Conservation (phyloP, 2,329 filamentous ascomycete species). For the Penicillium decumbens region DNA sequence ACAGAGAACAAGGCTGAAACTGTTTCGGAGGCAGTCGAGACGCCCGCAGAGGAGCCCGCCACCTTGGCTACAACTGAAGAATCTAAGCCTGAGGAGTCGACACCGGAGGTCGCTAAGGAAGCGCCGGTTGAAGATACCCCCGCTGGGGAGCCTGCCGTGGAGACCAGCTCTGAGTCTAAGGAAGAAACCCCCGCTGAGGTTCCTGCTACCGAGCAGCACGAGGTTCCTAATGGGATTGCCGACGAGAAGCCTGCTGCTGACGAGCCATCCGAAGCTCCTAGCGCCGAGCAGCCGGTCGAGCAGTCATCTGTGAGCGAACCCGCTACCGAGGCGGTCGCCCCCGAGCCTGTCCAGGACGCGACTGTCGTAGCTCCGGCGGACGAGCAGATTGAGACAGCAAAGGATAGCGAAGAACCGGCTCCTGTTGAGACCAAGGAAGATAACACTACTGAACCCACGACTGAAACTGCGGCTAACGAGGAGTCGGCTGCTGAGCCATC, state of each 20-base stretch:
- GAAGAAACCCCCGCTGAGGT: slow-evolving; percentile 1
- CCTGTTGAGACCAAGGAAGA: slow-evolving; percentile 24
- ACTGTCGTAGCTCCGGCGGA: background rate
- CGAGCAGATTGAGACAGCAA: background rate
- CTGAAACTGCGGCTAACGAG: slow-evolving; percentile 12
- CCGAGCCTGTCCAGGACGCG: slow-evolving; percentile 2
- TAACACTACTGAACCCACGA: background rate
- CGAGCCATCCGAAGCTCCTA: too few relatives aligned
- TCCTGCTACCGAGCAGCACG: slow-evolving; percentile 26
- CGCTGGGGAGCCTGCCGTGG: slow-evolving; percentile 13
- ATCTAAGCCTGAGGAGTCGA: slow-evolving; percentile 9
- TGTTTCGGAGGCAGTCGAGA: background rate
- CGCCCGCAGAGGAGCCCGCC: slow-evolving; percentile 5
- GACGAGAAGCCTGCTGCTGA: background rate
- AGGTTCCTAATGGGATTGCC: background rate
- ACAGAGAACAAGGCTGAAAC: background rate
- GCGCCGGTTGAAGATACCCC: slow-evolving; percentile 10
- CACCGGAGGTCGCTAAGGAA: slow-evolving; percentile 1
- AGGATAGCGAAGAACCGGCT: slow-evolving; percentile 5
- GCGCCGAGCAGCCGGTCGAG: background rate
- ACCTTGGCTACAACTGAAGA: slow-evolving; percentile 13
- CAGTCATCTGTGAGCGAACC: background rate
- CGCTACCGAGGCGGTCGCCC: background rate
- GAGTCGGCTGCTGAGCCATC: slow-evolving; percentile 13
- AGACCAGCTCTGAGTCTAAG: slow-evolving; percentile 30